phyloP scores from a whole-genome alignment of 345 rosid genomes.

The Syzygium grande region DNA sequence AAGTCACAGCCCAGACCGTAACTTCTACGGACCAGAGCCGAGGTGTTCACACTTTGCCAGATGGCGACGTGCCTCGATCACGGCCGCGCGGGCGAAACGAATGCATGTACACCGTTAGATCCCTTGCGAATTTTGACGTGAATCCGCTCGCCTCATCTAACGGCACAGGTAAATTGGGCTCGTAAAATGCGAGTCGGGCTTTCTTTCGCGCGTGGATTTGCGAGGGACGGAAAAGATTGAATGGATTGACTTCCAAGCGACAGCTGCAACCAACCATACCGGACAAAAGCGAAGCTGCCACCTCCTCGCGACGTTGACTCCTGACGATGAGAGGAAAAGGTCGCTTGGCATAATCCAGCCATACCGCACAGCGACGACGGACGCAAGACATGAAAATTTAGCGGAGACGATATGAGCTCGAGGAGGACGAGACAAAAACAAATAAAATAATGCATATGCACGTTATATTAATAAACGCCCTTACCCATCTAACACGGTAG shows the following conservation, averaged over 20 bases:
- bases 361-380: background rate
- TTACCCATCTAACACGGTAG: background rate
- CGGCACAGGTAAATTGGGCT: fast-evolving
- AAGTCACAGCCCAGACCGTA: background rate
- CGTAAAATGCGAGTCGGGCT: background rate
- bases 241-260: background rate
- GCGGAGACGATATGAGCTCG: background rate
- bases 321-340: background rate
- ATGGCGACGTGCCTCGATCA: background rate
- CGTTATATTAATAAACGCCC: background rate
- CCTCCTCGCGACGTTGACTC: background rate
- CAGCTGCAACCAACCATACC: background rate
- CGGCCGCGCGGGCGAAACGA: fast-evolving
- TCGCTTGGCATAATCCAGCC: background rate
- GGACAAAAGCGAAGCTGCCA: background rate
- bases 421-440: background rate
- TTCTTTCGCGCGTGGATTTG: too few species aligned
- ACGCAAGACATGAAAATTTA: background rate
- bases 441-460: background rate
- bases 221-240: background rate
- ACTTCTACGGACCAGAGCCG: background rate
- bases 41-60: background rate
- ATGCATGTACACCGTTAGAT: fast-evolving
- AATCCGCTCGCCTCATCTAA: background rate
- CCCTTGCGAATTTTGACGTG: too few species aligned